Conservation (phyloP, 2,329 filamentous ascomycete species). For the Parascedosporium putredinis region DNA sequence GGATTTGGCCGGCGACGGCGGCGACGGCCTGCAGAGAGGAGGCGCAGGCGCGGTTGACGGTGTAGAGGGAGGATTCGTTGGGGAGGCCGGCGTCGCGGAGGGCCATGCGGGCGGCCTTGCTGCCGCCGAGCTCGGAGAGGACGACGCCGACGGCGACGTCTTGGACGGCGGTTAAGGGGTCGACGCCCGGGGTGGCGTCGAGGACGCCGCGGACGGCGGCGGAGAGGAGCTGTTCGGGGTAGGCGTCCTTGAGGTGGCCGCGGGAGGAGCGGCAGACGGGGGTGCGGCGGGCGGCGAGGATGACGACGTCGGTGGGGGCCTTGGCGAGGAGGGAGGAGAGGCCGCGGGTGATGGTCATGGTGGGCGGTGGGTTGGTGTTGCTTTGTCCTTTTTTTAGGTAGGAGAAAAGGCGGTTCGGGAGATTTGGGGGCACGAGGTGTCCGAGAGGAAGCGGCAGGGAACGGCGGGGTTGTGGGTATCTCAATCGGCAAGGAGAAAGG, state of each 20-base stretch:
- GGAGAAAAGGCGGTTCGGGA: background rate
- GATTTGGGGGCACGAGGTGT: background rate
- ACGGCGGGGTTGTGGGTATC: background rate
- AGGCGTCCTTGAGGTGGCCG: constrained; percentile 75
- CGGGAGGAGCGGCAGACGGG: constrained; percentile 76
- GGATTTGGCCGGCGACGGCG: constrained; percentile 62
- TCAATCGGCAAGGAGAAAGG: background rate
- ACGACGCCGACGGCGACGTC: constrained; percentile 85
- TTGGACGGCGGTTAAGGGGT: constrained; percentile 57
- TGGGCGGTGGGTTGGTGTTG: constrained; percentile 10
- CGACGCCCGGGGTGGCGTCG: constrained; percentile 60
- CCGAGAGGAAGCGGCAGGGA: background rate
- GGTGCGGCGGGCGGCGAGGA: constrained; percentile 83
- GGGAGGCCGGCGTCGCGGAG: constrained; percentile 74
- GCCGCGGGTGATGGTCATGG: constrained; percentile 50
- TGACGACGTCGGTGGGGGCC: constrained; percentile 70
- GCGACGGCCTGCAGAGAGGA: constrained; percentile 71
- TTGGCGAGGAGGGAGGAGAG: constrained; percentile 69
- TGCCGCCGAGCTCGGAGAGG: constrained; percentile 80
- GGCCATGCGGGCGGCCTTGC: constrained; percentile 85
- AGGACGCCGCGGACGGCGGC: constrained; percentile 35
- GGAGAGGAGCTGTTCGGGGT: constrained; percentile 80
- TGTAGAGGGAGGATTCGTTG: constrained; percentile 65
- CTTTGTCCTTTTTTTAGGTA: background rate
- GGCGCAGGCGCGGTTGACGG: constrained; percentile 79